These are phyloP conservation scores for Aspergillus sclerotialis DNA, from an alignment of 2,329 filamentous ascomycete genomes.

Conservation along the genomic window DNA sequence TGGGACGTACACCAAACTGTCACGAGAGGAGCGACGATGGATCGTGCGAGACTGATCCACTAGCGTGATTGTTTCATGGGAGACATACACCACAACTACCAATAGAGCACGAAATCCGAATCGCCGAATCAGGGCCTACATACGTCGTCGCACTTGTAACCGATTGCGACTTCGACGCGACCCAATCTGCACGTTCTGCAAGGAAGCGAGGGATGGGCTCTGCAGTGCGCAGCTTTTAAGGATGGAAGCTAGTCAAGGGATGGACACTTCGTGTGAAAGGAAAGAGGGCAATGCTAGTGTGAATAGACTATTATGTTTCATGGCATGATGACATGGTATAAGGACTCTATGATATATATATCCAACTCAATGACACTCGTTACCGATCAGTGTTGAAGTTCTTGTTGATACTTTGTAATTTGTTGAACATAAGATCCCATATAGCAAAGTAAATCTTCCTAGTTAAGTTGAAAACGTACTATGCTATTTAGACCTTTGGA, in stretches of 20 bases:
- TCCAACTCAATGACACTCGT: conserved; percentile 8
- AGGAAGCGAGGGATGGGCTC: no score
- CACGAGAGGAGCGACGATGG: conserved; percentile 42
- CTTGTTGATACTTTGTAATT: not conserved
- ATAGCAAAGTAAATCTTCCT: no score
- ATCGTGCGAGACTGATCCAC: conserved; percentile 27
- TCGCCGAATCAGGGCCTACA: no score
- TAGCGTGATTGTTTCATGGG: not conserved
- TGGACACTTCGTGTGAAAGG: no score
- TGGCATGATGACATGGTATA: conserved; percentile 16
- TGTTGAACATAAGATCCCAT: not conserved
- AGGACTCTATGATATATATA: conserved; percentile 2
- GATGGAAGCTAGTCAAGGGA: no score
- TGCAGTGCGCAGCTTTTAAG: no score
- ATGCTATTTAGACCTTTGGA: no score
- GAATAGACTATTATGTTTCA: conserved; percentile 15
- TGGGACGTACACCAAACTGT: conserved; percentile 39
- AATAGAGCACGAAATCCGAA: not conserved
- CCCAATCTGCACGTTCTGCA: no score
- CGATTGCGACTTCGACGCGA: no score
- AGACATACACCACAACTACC: not conserved
- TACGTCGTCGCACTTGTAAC: no score
- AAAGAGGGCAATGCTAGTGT: conserved; percentile 7
- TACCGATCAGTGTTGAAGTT: conserved; percentile 3
- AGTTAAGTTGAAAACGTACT: not conserved